Percentiles rank a stretch among this genome's conserved stretches.
phyloP scores from a whole-genome alignment of 148 eudicot genomes.

The Silene latifolia region DNA sequence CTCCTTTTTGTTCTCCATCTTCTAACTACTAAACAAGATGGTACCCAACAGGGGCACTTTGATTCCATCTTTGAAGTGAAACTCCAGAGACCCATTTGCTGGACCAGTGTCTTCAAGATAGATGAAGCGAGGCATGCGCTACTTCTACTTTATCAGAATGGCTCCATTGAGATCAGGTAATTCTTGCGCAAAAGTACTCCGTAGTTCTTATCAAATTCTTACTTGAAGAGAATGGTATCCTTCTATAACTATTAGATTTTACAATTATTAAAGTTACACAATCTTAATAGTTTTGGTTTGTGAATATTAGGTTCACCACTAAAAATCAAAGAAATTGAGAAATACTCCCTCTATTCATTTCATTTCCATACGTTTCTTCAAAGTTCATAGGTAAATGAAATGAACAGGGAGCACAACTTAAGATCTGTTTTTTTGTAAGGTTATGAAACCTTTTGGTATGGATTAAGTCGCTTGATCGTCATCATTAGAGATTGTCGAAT shows the following conservation, averaged over 20 bases:
- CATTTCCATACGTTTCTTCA: too few species aligned
- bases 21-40: conserved; percentile 10
- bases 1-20: conserved; percentile 3
- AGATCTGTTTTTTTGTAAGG: neutral
- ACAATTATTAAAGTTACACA: neutral
- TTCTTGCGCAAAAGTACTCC: conserved; percentile 6
- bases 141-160: conserved; percentile 69
- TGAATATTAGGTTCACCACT: neutral
- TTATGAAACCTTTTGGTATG: neutral
- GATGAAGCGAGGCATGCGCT: conserved; percentile 49
- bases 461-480: neutral
- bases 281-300: neutral
- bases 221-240: conserved; percentile 1
- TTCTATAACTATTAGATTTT: neutral
- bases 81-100: conserved; percentile 56
- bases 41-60: conserved; percentile 49
- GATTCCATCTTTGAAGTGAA: conserved; percentile 46
- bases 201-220: neutral
- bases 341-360: neutral
- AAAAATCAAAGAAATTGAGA: neutral
- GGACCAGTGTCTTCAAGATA: conserved; percentile 57
- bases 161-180: conserved; percentile 81
- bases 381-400: too few species aligned
- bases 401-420: too few species aligned
- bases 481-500: neutral